Base-by-base conservation (phyloP, 108 stramenopile genomes). In the Cyclotella distinguenda region DNA sequence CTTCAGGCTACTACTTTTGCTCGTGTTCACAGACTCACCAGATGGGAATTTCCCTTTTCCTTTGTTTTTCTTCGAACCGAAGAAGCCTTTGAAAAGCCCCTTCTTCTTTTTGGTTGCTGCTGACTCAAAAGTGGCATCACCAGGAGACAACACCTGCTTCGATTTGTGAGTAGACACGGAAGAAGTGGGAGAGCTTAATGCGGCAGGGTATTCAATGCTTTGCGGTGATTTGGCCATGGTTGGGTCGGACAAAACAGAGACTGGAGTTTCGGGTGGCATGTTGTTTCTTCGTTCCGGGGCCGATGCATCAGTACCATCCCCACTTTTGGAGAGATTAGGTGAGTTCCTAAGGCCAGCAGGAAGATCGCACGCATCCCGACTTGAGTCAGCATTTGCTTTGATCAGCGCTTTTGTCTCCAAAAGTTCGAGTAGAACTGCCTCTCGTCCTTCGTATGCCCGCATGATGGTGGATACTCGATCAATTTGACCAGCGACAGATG, bases 401-500 rank as follows among this genome's bases (percentile, higher is more conserved):
- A 93, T 88, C 22, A 93, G 74, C 0, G 91, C 91, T 79, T 93
- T 93, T 15, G 91, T 93, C 63, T 93, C 91, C 12, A 93, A 72
- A 0, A 93, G 74, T 72, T 93, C 91, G 42, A 93, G 62, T 22
- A 93, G 78, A 25, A 93, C 88, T n/a, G 86, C 88, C 64, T 93
- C 91, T 9, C 91, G 86, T 11, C 88, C 91, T 80, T 93, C 91
- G 66, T 93, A 93, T 4, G 91, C 91, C 11, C 91, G 82, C 91
- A 93, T 93, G 46, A 93, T 93, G 28, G 91, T 93, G 3, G 88
- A 89, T 9, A 93, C 91, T 66, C 91, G 86, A 60, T 93, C 91
- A 52, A 93, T 93, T 76, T 93, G 91, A 19, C 91, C 91, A 4
- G 91, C 86, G 23, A 93, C 91, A 1, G 91, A 88, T 0, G 91